A percentile compares a stretch with the other conserved stretches of the same genome.
Evolutionary conservation across 2,329 filamentous ascomycete species (phyloP).

Genomic region (Aspergillus caelatus): DNA sequence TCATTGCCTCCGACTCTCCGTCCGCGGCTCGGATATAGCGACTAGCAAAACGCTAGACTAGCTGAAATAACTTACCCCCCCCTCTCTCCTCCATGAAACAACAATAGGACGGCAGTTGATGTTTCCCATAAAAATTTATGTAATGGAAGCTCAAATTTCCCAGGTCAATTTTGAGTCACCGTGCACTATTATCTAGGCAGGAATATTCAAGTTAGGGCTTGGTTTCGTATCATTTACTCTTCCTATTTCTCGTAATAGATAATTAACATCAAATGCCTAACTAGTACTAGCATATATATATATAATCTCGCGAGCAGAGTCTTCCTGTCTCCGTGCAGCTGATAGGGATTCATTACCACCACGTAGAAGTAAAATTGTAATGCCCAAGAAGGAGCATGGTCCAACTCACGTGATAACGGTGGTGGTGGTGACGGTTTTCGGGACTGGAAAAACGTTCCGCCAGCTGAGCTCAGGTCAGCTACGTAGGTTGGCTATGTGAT

Average conservation of each 20-base stretch:
- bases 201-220: background rate
- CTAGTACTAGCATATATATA: background rate
- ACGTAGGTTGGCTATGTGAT: slow-evolving; percentile 24
- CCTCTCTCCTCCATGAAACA: background rate
- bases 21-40: background rate
- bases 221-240: background rate
- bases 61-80: background rate
- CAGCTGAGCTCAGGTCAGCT: slow-evolving; percentile 40
- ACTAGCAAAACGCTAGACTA: background rate
- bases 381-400: background rate
- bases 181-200: background rate
- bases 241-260: no score
- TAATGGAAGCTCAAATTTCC: background rate
- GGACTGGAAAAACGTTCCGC: slow-evolving; percentile 35
- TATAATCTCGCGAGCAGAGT: background rate
- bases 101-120: background rate
- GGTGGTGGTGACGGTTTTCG: background rate
- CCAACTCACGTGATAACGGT: background rate
- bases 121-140: background rate
- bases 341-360: background rate
- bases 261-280: background rate
- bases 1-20: background rate
- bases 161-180: background rate
- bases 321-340: background rate
- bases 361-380: background rate